Evolutionary conservation across 495 filamentous ascomycete genomes (phyloP), one percentile per base, ranked within the genome.

Genomic region (Aspergillus ellipticus): DNA sequence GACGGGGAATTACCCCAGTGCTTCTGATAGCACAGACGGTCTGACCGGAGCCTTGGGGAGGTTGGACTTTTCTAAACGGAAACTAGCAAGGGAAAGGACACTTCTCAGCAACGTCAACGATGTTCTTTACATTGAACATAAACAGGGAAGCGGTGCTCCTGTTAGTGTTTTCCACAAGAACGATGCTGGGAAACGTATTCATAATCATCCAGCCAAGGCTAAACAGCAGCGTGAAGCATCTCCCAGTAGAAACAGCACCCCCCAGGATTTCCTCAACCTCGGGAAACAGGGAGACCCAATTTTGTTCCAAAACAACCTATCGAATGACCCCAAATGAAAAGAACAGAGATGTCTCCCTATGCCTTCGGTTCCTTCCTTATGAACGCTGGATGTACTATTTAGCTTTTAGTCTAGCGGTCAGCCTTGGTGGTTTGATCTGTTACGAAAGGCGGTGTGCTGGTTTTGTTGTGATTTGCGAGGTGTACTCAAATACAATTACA

Each of bases 11-110:
- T 63, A 59, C 33, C 67, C 64, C 24, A 67, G 65, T 7, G 57
- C 84, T 24, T 83, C 81, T 41, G 95, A 97, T 66, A 96, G 92
- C 69, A 96, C 90, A n/a, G 93, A 95, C 61, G 90, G 91, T 24
- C 79, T 99, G 16, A 90, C 92, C 0, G 88, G 88, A 16, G 89
- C 88, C 13, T 77, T 98, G 58, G 85, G 81, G 20, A 81, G 84
- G 28, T 79, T 98, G 20, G 92, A 93, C 58, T 92, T 98, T 70
- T 85, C 84, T 11, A 88, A 87, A 61, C 84, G 92, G 51, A 94
- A 92, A 64, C 70, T 88, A 1, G 71, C 78, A 20, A 82, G 94
- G 4, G 89, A 97, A 69, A 85, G 94, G 16, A 98, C 94, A 0
- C 75, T 98, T 15, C 76, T 97, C 6, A 85, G 85, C 68, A 84